These are phyloP conservation scores for Candida sanyaensis DNA, from an alignment of 1,139 yeast species.

Conservation along the genomic window DNA sequence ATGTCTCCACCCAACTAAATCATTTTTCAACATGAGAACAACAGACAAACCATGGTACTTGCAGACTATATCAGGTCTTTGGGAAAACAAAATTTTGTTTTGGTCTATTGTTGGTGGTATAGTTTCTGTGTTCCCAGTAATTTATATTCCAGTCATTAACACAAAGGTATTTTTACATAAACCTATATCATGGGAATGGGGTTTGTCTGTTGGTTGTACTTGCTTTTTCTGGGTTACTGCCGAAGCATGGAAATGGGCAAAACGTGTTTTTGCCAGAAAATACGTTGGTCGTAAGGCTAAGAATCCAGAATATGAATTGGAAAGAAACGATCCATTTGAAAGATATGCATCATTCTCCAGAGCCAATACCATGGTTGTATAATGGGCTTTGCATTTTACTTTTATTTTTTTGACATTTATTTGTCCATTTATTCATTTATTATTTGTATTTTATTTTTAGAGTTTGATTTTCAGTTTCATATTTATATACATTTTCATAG, in stretches of 20 bases:
- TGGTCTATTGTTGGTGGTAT: slow-evolving; percentile 86
- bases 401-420: background rate
- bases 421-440: too few relatives aligned
- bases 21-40: too few relatives aligned
- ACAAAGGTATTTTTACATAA: slow-evolving; percentile 71
- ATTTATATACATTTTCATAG: background rate
- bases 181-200: too few relatives aligned
- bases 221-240: slow-evolving; percentile 61
- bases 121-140: slow-evolving; percentile 74
- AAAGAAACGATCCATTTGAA: slow-evolving; percentile 50
- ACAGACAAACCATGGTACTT: too few relatives aligned
- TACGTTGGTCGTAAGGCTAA: too few relatives aligned
- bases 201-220: slow-evolving; percentile 68
- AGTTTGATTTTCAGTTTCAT: too few relatives aligned
- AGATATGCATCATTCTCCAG: slow-evolving; percentile 63
- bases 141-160: slow-evolving; percentile 87
- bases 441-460: too few relatives aligned
- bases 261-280: too few relatives aligned
- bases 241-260: slow-evolving; percentile 68
- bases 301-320: slow-evolving; percentile 66
- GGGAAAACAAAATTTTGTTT: slow-evolving; percentile 77
- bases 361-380: slow-evolving; percentile 35
- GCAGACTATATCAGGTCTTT: too few relatives aligned
- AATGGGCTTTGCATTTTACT: background rate
- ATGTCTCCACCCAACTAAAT: too few relatives aligned